phyloP scores from a whole-genome alignment of 768 basidiomycete species.

The Cyclocybe aegerita region DNA sequence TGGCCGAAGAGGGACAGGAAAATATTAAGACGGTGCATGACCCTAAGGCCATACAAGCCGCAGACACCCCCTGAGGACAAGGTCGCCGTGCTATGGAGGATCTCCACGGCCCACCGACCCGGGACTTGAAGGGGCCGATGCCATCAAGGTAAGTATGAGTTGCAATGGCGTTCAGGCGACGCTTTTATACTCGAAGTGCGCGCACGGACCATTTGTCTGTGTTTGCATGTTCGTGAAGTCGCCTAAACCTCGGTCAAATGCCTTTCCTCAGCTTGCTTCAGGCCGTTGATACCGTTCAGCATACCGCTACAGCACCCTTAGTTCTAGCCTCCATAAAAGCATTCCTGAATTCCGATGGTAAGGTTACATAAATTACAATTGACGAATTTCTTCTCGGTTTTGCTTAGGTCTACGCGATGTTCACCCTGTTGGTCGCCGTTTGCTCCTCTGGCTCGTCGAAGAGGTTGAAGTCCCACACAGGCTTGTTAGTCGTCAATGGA shows the following conservation, averaged over 20 bases:
- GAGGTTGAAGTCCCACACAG: slow-evolving; percentile 70
- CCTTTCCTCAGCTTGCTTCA: too few species aligned
- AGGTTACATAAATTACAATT: background rate
- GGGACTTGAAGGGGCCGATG: slow-evolving; percentile 52
- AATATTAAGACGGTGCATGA: slow-evolving; percentile 83
- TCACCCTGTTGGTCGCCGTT: slow-evolving; percentile 32
- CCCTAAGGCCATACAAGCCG: slow-evolving; percentile 71
- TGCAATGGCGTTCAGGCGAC: background rate
- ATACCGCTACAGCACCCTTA: too few species aligned
- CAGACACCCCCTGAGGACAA: slow-evolving; percentile 61
- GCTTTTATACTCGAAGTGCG: slow-evolving; percentile 20
- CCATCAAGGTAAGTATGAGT: slow-evolving; percentile 70
- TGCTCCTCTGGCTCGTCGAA: slow-evolving; percentile 67
- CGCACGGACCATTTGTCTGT: slow-evolving; percentile 37
- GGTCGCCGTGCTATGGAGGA: slow-evolving; percentile 73
- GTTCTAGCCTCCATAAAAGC: too few species aligned
- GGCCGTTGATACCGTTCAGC: too few species aligned
- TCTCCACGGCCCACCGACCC: slow-evolving; percentile 58
- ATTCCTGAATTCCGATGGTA: too few species aligned
- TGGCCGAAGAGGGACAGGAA: slow-evolving; percentile 71
- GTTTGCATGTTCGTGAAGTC: too few species aligned
- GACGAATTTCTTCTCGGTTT: too few species aligned
- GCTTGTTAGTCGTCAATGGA: slow-evolving; percentile 52
- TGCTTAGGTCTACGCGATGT: slow-evolving; percentile 6
- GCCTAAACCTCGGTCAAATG: too few species aligned